phyloP scores from a whole-genome alignment of 2,329 filamentous ascomycete species.

The Ambrosiella cleistominuta region DNA sequence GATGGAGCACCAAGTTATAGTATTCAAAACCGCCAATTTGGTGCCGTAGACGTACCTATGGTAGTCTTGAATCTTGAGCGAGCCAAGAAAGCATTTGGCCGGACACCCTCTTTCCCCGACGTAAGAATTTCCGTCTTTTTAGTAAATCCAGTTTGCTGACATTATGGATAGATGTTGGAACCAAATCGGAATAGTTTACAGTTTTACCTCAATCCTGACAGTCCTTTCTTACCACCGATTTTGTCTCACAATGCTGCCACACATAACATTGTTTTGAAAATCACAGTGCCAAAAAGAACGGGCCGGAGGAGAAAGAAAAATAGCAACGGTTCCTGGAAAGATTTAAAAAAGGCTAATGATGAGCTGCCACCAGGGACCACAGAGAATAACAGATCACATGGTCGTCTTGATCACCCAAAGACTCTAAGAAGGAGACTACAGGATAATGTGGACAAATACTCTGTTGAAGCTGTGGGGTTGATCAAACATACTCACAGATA shows the following conservation, averaged over 20 bases:
- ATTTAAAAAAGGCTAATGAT: slow-evolving; percentile 22
- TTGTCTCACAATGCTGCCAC: slow-evolving; percentile 58
- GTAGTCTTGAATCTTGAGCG: slow-evolving; percentile 27
- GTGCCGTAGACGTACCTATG: slow-evolving; percentile 27
- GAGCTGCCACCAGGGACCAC: slow-evolving; percentile 13
- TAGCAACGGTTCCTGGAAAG: slow-evolving; percentile 46
- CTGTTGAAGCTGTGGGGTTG: slow-evolving; percentile 51
- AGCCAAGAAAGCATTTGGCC: slow-evolving; percentile 26
- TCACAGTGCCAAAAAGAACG: slow-evolving; percentile 73
- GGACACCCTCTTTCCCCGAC: slow-evolving; percentile 22
- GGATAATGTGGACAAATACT: slow-evolving; percentile 52
- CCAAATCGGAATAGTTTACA: slow-evolving; percentile 36
- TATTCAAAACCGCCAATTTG: slow-evolving; percentile 21
- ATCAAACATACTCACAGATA: slow-evolving; percentile 75
- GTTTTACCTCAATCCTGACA: slow-evolving; percentile 63
- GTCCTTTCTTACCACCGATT: slow-evolving; percentile 61
- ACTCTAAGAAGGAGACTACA: slow-evolving; percentile 44
- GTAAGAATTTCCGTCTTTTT: slow-evolving; percentile 16
- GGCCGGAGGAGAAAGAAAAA: slow-evolving; percentile 73
- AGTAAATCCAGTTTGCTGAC: slow-evolving; percentile 1
- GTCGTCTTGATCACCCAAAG: slow-evolving; percentile 34
- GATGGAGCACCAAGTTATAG: slow-evolving; percentile 12
- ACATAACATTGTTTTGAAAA: slow-evolving; percentile 70
- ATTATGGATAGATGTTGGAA: slow-evolving; percentile 25
- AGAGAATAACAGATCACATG: slow-evolving; percentile 24